A percentile compares a stretch with the other conserved stretches of the same genome.
phyloP scores from a whole-genome alignment of 2,329 filamentous ascomycete genomes.

The Sarocladium brachiariae region DNA sequence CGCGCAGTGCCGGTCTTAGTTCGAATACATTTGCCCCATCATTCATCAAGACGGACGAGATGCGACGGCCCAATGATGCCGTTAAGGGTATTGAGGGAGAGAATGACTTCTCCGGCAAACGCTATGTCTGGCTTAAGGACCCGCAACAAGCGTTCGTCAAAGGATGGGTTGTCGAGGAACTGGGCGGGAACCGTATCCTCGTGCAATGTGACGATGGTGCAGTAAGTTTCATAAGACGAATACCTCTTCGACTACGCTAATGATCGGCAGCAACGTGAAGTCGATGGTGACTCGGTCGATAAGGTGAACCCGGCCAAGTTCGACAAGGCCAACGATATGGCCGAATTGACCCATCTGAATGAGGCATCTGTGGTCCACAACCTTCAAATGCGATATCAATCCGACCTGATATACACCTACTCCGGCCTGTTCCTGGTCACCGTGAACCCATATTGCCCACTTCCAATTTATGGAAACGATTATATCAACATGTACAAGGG shows the following conservation, averaged over 20 bases:
- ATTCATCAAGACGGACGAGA: conserved; percentile 86
- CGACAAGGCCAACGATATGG: conserved; percentile 99
- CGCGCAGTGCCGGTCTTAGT: conserved; percentile 50
- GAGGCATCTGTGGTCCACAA: conserved; percentile 98
- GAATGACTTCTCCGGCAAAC: conserved; percentile 97
- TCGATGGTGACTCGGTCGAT: conserved; percentile 81
- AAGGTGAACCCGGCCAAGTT: conserved; percentile 99
- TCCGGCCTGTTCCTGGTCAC: conserved; percentile 95
- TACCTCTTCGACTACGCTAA: background rate
- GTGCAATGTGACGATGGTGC: conserved; percentile 93
- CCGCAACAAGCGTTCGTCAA: conserved; percentile 81
- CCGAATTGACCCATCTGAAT: conserved; percentile 94
- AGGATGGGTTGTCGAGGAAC: conserved; percentile 84
- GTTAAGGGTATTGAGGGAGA: conserved; percentile 83
- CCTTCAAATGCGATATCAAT: conserved; percentile 86
- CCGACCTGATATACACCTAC: conserved; percentile 97
- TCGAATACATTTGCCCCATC: conserved; percentile 89
- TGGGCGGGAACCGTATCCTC: conserved; percentile 59
- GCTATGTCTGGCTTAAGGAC: conserved; percentile 97
- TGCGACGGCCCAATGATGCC: conserved; percentile 49
- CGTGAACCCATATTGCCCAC: conserved; percentile 89
- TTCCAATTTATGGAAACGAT: conserved; percentile 94
- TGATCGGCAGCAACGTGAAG: conserved; percentile 66
- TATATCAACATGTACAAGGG: conserved; percentile 99
- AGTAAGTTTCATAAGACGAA: conserved; percentile 45